Evolutionary conservation across 2,329 filamentous ascomycete species (phyloP).

Genomic region (Fusarium foetens): DNA sequence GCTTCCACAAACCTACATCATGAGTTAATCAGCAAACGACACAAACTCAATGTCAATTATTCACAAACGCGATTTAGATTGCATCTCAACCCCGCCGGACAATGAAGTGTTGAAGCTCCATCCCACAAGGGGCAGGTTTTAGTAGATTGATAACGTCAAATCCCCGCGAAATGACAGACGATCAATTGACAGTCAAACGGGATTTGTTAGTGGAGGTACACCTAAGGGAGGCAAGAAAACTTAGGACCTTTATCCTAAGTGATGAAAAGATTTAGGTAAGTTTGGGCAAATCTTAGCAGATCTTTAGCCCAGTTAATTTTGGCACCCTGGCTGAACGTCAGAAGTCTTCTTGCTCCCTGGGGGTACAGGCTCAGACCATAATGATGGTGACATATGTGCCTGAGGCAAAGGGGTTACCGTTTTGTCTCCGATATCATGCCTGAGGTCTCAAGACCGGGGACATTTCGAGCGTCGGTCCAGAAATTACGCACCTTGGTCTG

Average conservation of each 20-base stretch:
- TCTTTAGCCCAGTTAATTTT: background rate
- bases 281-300: too few species aligned
- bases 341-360: background rate
- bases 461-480: background rate
- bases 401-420: conserved; percentile 43
- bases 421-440: conserved; percentile 29
- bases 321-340: background rate
- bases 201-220: conserved; percentile 23
- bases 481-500: conserved; percentile 38
- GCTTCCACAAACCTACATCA: background rate
- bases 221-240: background rate
- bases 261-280: background rate
- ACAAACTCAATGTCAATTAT: background rate
- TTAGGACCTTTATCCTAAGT: accelerated
- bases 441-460: conserved; percentile 27
- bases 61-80: background rate
- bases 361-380: conserved; percentile 35
- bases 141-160: conserved; percentile 22
- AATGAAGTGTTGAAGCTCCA: background rate
- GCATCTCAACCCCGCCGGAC: conserved; percentile 5
- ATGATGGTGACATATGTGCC: conserved; percentile 40
- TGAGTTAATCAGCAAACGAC: background rate
- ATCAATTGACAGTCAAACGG: conserved; percentile 15
- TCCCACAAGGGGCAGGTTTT: background rate
- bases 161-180: conserved; percentile 24